phyloP scores from a whole-genome alignment of 768 basidiomycete genomes.

The Suillus brevipes region DNA sequence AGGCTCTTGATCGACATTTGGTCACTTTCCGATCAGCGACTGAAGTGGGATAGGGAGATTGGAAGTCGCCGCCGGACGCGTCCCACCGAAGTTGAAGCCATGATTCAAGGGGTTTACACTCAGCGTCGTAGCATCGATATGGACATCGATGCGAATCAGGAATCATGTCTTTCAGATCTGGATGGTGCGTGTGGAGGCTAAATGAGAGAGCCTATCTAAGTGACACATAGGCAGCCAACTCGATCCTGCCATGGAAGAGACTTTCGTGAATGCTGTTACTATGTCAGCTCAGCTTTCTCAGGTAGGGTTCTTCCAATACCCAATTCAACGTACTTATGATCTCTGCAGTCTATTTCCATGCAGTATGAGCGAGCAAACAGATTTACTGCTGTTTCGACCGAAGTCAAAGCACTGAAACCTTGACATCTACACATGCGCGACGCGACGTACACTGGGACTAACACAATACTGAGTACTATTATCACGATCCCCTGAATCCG shows the following conservation, averaged over 20 bases:
- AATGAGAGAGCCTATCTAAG: not conserved
- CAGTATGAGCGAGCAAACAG: slow-evolving; percentile 54
- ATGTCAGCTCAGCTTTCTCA: slow-evolving; percentile 52
- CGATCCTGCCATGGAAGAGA: slow-evolving; percentile 25
- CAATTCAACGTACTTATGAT: not conserved
- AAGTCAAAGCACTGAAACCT: slow-evolving; percentile 52
- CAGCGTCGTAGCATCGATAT: slow-evolving; percentile 34
- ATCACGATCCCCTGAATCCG: slow-evolving; percentile 52
- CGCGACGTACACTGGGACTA: not conserved
- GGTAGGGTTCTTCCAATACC: slow-evolving; percentile 32
- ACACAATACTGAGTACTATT: not conserved
- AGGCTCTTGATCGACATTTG: slow-evolving; percentile 82
- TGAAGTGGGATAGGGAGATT: slow-evolving; percentile 74
- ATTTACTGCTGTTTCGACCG: slow-evolving; percentile 44
- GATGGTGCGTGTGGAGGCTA: slow-evolving; percentile 12
- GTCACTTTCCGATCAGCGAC: slow-evolving; percentile 71
- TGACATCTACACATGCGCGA: slow-evolving; percentile 24
- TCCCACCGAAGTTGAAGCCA: slow-evolving; percentile 52
- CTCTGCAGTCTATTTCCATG: slow-evolving; percentile 41
- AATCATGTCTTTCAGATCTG: slow-evolving; percentile 1
- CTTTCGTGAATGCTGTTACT: slow-evolving; percentile 37
- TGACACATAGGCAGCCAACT: slow-evolving; percentile 22
- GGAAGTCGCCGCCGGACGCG: slow-evolving; percentile 64
- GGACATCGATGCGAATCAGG: slow-evolving; percentile 21
- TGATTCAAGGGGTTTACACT: slow-evolving; percentile 40